Conservation (phyloP, 306 rosid species). For the Fragaria vesca region DNA sequence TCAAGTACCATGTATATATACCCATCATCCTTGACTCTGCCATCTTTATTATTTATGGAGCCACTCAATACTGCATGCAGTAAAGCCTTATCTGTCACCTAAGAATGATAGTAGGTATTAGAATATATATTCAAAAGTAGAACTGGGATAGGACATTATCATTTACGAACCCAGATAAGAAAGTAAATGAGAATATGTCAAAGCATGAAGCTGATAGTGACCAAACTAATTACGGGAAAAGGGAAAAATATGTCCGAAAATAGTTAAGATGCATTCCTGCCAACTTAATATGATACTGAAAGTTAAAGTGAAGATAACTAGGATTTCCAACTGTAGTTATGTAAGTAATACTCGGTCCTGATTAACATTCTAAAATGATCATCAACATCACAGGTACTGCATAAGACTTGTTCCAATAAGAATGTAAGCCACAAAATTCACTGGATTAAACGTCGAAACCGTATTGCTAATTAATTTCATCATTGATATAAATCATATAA, state of each 20-base stretch:
- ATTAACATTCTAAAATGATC: neutral
- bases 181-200: neutral
- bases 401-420: neutral
- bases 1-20: conserved; percentile 97
- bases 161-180: neutral
- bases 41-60: conserved; percentile 69
- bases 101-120: conserved; percentile 14
- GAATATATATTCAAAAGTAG: neutral
- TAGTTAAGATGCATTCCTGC: neutral
- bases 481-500: neutral
- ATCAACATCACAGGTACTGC: neutral
- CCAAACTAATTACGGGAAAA: neutral
- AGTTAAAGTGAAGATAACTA: neutral
- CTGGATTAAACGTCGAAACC: neutral
- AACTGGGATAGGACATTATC: neutral
- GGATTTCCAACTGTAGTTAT: conserved; percentile 2
- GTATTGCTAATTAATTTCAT: neutral
- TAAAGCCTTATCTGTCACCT: conserved; percentile 95
- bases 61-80: conserved; percentile 75
- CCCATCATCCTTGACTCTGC: conserved; percentile 88
- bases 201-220: neutral
- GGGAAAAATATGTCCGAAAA: neutral
- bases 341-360: neutral
- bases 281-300: neutral
- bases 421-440: neutral